Evolutionary conservation across 108 stramenopile genomes (phyloP).

Genomic region (Nitzschia sp.): DNA sequence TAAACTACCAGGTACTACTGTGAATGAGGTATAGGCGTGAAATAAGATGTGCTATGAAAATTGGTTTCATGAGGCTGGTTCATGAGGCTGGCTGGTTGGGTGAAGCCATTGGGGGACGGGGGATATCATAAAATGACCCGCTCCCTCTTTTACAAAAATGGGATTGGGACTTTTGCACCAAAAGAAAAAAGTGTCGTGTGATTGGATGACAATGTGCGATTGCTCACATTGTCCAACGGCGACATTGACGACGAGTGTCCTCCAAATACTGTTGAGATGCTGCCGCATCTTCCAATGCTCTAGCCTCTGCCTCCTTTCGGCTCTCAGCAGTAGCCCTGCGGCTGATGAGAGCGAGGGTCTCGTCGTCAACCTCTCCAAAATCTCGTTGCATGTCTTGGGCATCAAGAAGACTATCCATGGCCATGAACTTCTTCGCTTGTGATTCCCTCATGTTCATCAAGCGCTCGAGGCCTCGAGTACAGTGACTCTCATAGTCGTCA

Average conservation of each 20-base stretch:
- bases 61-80: too few relatives aligned
- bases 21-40: too few relatives aligned
- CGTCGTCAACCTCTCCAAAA: conserved; percentile 17
- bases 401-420: conserved; percentile 26
- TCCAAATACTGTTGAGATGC: conserved; percentile 16
- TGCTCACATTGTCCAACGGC: conserved; percentile 3
- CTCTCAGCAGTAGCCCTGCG: conserved; percentile 3
- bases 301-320: conserved; percentile 8
- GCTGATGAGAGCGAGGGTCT: conserved; percentile 19
- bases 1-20: too few relatives aligned
- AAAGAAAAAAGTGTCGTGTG: too few relatives aligned
- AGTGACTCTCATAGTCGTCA: conserved; percentile 3
- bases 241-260: conserved; percentile 4
- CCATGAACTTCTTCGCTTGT: conserved; percentile 14
- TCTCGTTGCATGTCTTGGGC: conserved; percentile 25
- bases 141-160: too few relatives aligned
- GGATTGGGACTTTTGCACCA: too few relatives aligned
- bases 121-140: too few relatives aligned
- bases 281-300: conserved; percentile 22
- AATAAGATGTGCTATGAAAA: too few relatives aligned
- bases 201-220: too few relatives aligned
- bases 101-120: too few relatives aligned
- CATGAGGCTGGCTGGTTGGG: too few relatives aligned
- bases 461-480: conserved; percentile 31
- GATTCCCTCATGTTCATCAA: conserved; percentile 3